Base-by-base conservation (phyloP, 1,284 basidiomycete genomes). In the Sanghuangporus baumii region DNA sequence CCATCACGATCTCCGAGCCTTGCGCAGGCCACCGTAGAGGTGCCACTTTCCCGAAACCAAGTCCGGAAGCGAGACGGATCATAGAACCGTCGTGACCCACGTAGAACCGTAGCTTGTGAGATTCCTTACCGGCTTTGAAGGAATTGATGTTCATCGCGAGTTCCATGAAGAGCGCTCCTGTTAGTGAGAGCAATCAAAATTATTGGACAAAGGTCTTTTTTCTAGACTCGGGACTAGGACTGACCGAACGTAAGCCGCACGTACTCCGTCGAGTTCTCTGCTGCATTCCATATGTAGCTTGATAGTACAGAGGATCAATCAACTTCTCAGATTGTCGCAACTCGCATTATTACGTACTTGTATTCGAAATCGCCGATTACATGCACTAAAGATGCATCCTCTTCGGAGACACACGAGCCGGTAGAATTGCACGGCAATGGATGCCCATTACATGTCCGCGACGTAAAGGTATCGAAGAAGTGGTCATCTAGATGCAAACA, bases 241-340 rank as follows among this genome's bases (percentile, higher is more conserved):
- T 60, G 62, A 79, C 80, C 81, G 58, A 81, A 81, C 0, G 79
- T 80, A 9, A 83, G 75, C 12, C 76, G 75, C n/a, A 72, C 78
- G 63, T 83, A 82, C 0, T 62, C 70, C 0, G 77, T 75, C 3
- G 81, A 71, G 58, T 80, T 79, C 62, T 74, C 66, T 3, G 77
- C 77, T 1, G 76, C 65, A 66, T 81, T 81, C 79, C 79, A 82
- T 66, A 82, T 81, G 68, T 83, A 82, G 64, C 81, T 82, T 60
- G 31, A 54, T 26, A 55, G 50, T 18, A 6, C 2, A 41, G 4
- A 46, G 43, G 11, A 14, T 18, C 31, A 34, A 4, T n/a, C 18
- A 43, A 41, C n/a, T 40, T 31, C 1, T 16, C n/a, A 3, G n/a
- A 55, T 5, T 43, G 16, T 20, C n/a, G 34, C 37, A 43, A 37